Conservation (phyloP, 345 rosid species). For the Gossypium thurberi region DNA sequence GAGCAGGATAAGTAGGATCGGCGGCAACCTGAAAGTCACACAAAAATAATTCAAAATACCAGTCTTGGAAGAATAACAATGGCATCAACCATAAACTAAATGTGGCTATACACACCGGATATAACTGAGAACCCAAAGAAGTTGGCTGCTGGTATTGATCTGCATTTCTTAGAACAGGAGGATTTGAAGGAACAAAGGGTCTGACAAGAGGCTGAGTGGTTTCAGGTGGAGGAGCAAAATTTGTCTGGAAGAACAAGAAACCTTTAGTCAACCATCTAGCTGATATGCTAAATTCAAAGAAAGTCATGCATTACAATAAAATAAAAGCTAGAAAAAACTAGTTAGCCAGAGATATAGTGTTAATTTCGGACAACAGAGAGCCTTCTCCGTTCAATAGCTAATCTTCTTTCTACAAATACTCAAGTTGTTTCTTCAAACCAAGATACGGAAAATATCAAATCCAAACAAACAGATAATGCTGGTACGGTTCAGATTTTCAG, state of each 20-base stretch:
- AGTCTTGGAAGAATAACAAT: not conserved
- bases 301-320: not conserved
- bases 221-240: constrained; percentile 43
- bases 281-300: not conserved
- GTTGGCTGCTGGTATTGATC: constrained; percentile 83
- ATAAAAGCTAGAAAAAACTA: constrained; percentile 2
- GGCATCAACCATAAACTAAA: constrained; percentile 4
- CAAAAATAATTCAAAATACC: constrained; percentile 16
- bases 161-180: constrained; percentile 66
- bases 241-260: constrained; percentile 36
- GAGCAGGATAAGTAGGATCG: constrained; percentile 47
- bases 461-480: not conserved
- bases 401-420: not conserved
- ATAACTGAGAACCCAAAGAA: constrained; percentile 68
- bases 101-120: constrained; percentile 52
- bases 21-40: constrained; percentile 47
- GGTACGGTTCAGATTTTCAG: not conserved
- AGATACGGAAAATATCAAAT: not conserved
- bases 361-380: not conserved
- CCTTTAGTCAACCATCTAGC: not conserved
- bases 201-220: constrained; percentile 54
- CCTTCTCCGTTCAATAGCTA: not conserved
- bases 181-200: constrained; percentile 79
- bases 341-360: not conserved
- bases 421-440: not conserved